phyloP scores from a whole-genome alignment of 2,329 filamentous ascomycete species.

The Cordyceps cateniannulata region DNA sequence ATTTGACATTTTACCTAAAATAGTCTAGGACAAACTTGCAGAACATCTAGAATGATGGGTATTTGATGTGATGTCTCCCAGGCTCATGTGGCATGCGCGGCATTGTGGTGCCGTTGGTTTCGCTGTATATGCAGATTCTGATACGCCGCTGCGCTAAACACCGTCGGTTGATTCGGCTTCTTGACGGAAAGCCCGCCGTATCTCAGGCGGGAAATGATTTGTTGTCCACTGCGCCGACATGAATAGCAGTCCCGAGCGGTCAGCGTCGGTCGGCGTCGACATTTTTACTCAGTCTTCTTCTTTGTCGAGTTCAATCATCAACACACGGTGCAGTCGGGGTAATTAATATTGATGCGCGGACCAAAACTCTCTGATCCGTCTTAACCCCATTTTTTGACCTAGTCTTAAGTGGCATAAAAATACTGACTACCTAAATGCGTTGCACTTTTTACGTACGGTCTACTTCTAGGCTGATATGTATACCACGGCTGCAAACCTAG shows the following conservation, averaged over 20 bases:
- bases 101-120: no score
- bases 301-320: no score
- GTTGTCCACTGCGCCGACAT: no score
- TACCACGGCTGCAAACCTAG: no score
- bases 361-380: no score
- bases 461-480: no score
- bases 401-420: no score
- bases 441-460: no score
- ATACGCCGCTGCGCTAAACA: neutral
- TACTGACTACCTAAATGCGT: no score
- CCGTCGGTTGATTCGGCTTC: neutral
- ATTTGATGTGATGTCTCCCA: neutral
- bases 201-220: neutral
- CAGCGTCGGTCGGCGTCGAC: neutral
- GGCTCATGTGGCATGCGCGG: neutral
- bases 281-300: neutral
- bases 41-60: neutral
- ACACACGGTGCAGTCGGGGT: no score
- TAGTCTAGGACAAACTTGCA: neutral
- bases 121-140: neutral
- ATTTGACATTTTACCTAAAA: neutral
- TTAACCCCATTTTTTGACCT: no score
- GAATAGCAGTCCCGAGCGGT: neutral
- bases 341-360: no score
- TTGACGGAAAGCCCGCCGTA: neutral